Evolutionary conservation across 495 filamentous ascomycete genomes (phyloP), one percentile per base, ranked within the genome.

Genomic region (Immersiella caudata): DNA sequence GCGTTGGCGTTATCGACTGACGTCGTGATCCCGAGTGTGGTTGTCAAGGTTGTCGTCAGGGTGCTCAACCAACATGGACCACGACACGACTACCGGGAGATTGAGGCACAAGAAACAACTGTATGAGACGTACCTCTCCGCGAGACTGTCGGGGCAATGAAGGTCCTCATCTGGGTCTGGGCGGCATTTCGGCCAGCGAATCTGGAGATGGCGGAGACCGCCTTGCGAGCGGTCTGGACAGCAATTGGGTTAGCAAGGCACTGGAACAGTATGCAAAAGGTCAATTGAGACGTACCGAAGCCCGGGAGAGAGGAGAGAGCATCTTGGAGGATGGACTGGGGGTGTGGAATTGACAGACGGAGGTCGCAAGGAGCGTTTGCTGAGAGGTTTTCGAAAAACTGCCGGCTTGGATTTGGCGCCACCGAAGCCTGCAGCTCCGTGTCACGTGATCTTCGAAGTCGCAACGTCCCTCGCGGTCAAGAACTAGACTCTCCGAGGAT

Each of bases 121-220:
- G 55, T 50, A 52, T 24, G 65, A 59, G 21, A 79, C 82, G 73
- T 86, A 93, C 91, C 91, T 88, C 89, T 84, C 78, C 91, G 87
- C 67, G 85, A 80, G 72, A 89, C 85, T 35, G 91, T 93, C 50
- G 91, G 87, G 56, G 84, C 83, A 75, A 96, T 89, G 83, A 97
- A 94, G 76, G 89, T 91, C 75, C 95, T 90, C 79, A 86, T 46
- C 40, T 46, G 40, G 40, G 40, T 46, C 40, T 46, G 40, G 40
- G 40, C 81, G 79, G 85, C 82, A 79, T 89, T 89, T 74, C 88
- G 89, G 80, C 90, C 88, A 81, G 88, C 87, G 76, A 90, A 84
- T 79, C 93, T 90, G 84, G 88, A 75, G 72, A 78, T 78, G 71
- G 81, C 79, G 71, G 77, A 83, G 79, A 93, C 80, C 81, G 90